A percentile compares a stretch with the other conserved stretches of the same genome.
Evolutionary conservation across 1,284 basidiomycete species (phyloP).

Genomic region (Kalmanozyma brasiliensis): DNA sequence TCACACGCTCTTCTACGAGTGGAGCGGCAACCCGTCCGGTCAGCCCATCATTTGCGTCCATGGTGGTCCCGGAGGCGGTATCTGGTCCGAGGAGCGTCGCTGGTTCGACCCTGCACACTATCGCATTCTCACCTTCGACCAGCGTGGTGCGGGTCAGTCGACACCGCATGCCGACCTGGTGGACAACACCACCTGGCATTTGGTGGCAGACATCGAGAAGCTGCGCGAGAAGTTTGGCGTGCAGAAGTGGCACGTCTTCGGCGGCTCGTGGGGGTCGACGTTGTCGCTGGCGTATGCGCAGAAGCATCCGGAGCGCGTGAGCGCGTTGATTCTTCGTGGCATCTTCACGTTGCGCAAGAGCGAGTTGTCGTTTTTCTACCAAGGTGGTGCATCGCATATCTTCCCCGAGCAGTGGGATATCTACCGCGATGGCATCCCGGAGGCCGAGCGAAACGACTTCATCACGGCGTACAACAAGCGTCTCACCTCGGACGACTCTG

Average conservation of each 20-base stretch:
- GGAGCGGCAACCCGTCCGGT: conserved; percentile 56
- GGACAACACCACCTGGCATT: conserved; percentile 93
- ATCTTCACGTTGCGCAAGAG: conserved; percentile 85
- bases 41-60: conserved; percentile 62
- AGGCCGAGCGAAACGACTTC: conserved; percentile 80
- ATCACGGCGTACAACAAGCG: conserved; percentile 82
- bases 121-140: conserved; percentile 71
- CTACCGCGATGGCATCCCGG: conserved; percentile 82
- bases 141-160: conserved; percentile 79
- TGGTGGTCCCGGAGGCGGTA: conserved; percentile 65
- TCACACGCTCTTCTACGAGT: conserved; percentile 61
- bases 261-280: conserved; percentile 78
- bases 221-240: conserved; percentile 76
- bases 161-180: conserved; percentile 82
- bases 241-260: conserved; percentile 64
- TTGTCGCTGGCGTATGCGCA: conserved; percentile 88
- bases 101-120: conserved; percentile 65
- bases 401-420: conserved; percentile 69
- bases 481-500: conserved; percentile 80
- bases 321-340: conserved; percentile 84
- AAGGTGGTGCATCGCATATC: conserved; percentile 73
- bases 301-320: conserved; percentile 82
- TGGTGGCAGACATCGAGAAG: conserved; percentile 88
- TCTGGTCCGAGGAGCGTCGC: conserved; percentile 51
- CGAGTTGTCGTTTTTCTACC: conserved; percentile 93